Evolutionary conservation across 495 filamentous ascomycete species (phyloP), one percentile per base, ranked within the genome.

Genomic region (Talaromyces proteolyticus): DNA sequence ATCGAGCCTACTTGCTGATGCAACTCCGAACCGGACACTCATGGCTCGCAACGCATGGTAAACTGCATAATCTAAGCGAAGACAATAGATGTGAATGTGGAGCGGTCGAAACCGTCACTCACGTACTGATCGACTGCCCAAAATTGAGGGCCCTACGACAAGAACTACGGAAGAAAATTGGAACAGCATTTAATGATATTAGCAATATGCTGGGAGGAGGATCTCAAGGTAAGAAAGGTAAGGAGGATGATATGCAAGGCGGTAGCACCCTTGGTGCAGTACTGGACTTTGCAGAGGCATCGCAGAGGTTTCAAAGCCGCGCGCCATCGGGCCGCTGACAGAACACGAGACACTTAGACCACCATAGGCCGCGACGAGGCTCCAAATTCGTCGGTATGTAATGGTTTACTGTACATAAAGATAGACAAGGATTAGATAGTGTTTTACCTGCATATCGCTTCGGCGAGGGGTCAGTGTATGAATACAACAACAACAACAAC

Each of bases 221-320:
- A 44, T 46, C 29, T 5, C 50, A 54, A 67, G 59, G 54, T 52
- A 54, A 56, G 56, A 52, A 45, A 60, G 57, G 55, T 55, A 61
- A 55, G 29, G 14, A 36, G 29, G 29, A 36, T 36, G 29, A 36
- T 36, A 36, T 36, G 47, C 44, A 42, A 53, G 52, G 55, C 38
- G 61, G 8, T 37, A 50, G 46, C 51, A 61, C 53, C 24, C 54
- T 63, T 18, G 23, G 55, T 21, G 56, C 59, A 23, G 52, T 60
- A 21, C 21, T 67, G 36, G 61, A 64, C 58, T 67, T 65, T 37
- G 56, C 57, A 3, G 52, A 67, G 54, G 58, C 54, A 44, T 65
- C 57, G 49, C 55, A 63, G 24, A 45, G 57, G 51, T 63, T 65
- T 57, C 50, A 53, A 17, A 63, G 60, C 52, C 55, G 53, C 47